Evolutionary conservation across 2,329 filamentous ascomycete species (phyloP).

Genomic region (Fusarium praegraminearum): DNA sequence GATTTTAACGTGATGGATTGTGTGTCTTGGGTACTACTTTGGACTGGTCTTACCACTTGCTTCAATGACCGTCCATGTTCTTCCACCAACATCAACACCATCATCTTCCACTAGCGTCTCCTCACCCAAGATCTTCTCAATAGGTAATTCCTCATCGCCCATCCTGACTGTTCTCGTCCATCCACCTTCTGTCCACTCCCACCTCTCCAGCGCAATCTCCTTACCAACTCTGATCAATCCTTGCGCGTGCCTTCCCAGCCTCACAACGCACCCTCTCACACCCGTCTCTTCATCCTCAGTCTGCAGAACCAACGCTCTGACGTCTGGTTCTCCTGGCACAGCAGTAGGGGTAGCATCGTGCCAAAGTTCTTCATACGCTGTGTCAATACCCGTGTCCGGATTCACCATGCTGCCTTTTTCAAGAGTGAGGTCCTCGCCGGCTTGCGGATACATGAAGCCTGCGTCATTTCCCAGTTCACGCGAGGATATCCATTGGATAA

Average conservation of each 20-base stretch:
- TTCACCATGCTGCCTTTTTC: constrained; percentile 73
- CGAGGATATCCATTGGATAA: constrained; percentile 72
- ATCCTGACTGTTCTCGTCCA: constrained; percentile 56
- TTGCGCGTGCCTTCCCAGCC: constrained; percentile 68
- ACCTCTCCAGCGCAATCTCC: constrained; percentile 64
- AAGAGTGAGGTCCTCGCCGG: constrained; percentile 56
- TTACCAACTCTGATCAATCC: constrained; percentile 63
- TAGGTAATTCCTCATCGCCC: constrained; percentile 53
- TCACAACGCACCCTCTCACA: constrained; percentile 63
- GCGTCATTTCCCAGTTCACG: constrained; percentile 63
- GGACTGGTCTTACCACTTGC: constrained; percentile 1
- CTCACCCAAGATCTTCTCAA: constrained; percentile 42
- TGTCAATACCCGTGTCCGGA: constrained; percentile 62
- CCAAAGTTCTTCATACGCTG: constrained; percentile 77
- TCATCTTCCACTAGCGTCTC: constrained; percentile 30
- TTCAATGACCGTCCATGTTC: constrained; percentile 54
- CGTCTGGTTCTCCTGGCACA: constrained; percentile 10
- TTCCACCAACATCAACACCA: constrained; percentile 41
- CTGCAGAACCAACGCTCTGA: constrained; percentile 22
- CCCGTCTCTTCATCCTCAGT: constrained; percentile 28
- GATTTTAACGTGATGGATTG: no score
- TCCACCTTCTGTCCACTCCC: constrained; percentile 57
- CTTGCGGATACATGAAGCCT: constrained; percentile 65
- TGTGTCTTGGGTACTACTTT: no score
- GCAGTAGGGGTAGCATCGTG: constrained; percentile 56